Base-by-base conservation (phyloP, 78 protist genomes). In the Dictyostelium firmibasis region DNA sequence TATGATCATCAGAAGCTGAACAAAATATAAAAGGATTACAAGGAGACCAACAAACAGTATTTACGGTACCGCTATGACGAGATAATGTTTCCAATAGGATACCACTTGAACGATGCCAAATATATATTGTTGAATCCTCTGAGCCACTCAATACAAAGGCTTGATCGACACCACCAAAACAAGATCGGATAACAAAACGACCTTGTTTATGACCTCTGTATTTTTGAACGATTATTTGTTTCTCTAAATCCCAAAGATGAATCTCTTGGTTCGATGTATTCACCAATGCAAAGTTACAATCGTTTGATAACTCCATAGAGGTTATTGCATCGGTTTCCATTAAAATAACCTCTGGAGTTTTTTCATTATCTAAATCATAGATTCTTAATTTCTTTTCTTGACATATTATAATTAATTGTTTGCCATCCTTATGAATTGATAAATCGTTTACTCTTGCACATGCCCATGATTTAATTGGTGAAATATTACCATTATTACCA, bases 161-260 rank as follows among this genome's bases (percentile, higher is more conserved):
- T 35, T 97, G 91, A 33, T 75, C 95, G 25, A 31, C 85, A 57
- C 98, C 98, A 23, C 98, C 98, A 83, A 97, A 97, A 27, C 91
- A 87, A 4, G 96, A 20, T 31, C 97, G 92, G 25, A 97, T 85
- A 20, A 97, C 97, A 43, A 85, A 93, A 6, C 96, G 91, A 38
- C 86, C 91, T 81, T 96, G 97, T 33, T 27, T 43, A 14, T 85
- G 94, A 20, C 96, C 98, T n/a, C 77, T 33, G 92, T 97, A 96
- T 50, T 87, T 79, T 67, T 38, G 79, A 16, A 92, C 81, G 53
- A 89, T 85, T 64, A 50, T 72, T 18, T 64, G 41, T 69, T 75
- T 62, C 27, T 86, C 92, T 3, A 97, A 41, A 33, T 97, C 97
- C 97, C 97, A 97, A 38, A 91, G 41, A 50, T 97, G 97, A 4